Evolutionary conservation across 352 stramenopile species (phyloP).

Genomic region (Peronospora destructor): DNA sequence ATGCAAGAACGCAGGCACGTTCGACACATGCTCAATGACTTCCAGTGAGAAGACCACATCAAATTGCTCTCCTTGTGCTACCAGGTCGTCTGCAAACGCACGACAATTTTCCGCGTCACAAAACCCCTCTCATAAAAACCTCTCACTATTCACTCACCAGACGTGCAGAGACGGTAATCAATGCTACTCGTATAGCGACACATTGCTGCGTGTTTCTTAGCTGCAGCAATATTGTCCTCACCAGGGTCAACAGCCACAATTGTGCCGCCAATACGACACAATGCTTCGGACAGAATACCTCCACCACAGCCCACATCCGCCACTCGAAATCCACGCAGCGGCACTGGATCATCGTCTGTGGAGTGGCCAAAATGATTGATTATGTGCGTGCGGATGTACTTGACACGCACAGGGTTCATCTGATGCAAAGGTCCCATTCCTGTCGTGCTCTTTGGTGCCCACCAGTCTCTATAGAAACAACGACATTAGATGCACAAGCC

Average conservation of each 20-base stretch:
- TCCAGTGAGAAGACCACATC: slow-evolving; percentile 84
- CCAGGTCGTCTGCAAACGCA: slow-evolving; percentile 50
- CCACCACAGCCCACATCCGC: slow-evolving; percentile 76
- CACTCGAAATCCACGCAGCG: slow-evolving; percentile 48
- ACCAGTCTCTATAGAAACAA: slow-evolving; percentile 64
- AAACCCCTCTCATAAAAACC: background rate
- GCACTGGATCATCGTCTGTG: slow-evolving; percentile 39
- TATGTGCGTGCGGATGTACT: slow-evolving; percentile 71
- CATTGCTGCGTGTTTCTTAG: slow-evolving; percentile 49
- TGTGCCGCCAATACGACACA: slow-evolving; percentile 66
- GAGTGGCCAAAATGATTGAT: slow-evolving; percentile 58
- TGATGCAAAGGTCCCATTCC: slow-evolving; percentile 75
- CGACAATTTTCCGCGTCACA: slow-evolving; percentile 7
- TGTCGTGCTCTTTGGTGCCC: slow-evolving; percentile 62
- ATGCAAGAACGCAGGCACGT: slow-evolving; percentile 61
- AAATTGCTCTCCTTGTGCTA: slow-evolving; percentile 60
- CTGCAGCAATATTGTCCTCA: slow-evolving; percentile 61
- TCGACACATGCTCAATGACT: slow-evolving; percentile 78
- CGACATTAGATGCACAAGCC: background rate
- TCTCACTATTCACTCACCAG: slow-evolving; percentile 28
- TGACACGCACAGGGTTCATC: slow-evolving; percentile 77
- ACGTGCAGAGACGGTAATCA: slow-evolving; percentile 78
- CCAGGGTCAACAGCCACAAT: slow-evolving; percentile 74
- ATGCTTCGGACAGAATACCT: slow-evolving; percentile 75
- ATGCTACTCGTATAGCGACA: slow-evolving; percentile 54